A percentile compares a stretch with the other conserved stretches of the same genome.
These are phyloP conservation scores for Malus orientalis DNA, from an alignment of 306 rosid genomes.

Conservation along the genomic window DNA sequence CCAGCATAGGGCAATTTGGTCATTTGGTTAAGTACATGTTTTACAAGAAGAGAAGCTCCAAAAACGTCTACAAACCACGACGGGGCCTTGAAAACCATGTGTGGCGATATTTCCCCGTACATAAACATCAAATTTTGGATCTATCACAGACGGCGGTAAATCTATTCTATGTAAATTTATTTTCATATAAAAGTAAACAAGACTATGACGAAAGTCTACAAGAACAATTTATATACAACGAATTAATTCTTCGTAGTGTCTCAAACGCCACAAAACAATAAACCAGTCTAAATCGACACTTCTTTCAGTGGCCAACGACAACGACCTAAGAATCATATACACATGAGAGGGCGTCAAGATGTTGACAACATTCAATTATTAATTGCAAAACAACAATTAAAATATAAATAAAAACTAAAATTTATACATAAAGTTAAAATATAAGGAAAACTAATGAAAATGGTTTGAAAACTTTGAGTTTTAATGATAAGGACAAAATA, in stretches of 20 bases:
- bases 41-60: neutral
- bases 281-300: neutral
- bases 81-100: neutral
- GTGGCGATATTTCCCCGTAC: neutral
- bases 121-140: too few relatives aligned
- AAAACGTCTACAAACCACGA: neutral
- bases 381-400: neutral
- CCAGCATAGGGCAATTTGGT: neutral
- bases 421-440: neutral
- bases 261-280: too few relatives aligned
- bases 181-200: too few relatives aligned
- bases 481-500: too few relatives aligned
- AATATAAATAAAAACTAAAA: neutral
- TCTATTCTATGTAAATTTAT: too few relatives aligned
- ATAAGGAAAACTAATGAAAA: too few relatives aligned
- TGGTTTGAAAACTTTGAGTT: too few relatives aligned
- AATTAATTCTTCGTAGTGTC: too few relatives aligned
- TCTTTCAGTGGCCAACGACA: neutral
- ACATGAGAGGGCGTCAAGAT: neutral
- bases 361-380: neutral
- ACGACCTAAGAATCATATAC: neutral
- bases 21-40: neutral
- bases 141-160: accelerated
- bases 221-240: too few relatives aligned
- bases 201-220: too few relatives aligned